phyloP scores from a whole-genome alignment of 1,139 yeast species.

The Lodderomyces parapsilosis region DNA sequence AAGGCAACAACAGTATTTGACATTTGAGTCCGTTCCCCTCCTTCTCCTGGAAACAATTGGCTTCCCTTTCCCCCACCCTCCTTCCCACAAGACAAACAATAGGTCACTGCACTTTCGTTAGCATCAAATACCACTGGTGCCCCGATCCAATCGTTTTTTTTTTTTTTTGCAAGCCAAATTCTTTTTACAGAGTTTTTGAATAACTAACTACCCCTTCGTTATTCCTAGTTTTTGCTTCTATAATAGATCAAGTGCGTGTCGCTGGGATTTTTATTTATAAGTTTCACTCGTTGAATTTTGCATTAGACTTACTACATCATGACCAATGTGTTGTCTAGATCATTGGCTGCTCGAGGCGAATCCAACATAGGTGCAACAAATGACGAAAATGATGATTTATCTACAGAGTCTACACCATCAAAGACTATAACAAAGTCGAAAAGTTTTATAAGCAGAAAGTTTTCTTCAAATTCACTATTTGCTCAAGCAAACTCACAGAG shows the following conservation, averaged over 20 bases:
- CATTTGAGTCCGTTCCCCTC: background rate
- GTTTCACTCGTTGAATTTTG: no score
- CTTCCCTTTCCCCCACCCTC: no score
- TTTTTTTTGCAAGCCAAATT: no score
- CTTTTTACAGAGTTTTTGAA: background rate
- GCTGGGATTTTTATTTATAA: background rate
- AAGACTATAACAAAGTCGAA: background rate
- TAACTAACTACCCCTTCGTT: background rate
- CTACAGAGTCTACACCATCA: background rate
- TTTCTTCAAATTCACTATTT: slow-evolving; percentile 1
- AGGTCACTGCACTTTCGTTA: background rate
- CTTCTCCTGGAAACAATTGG: background rate
- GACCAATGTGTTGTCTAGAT: background rate
- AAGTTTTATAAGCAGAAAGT: background rate
- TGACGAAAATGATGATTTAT: background rate
- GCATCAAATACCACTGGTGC: background rate
- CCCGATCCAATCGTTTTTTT: background rate
- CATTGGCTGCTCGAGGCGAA: background rate
- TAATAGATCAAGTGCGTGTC: background rate
- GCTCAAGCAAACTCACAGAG: background rate
- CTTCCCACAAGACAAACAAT: background rate
- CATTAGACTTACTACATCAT: no score
- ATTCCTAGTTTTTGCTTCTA: background rate
- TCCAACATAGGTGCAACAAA: background rate
- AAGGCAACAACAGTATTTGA: background rate